A percentile compares a stretch with the other conserved stretches of the same genome.
Evolutionary conservation across 2,329 filamentous ascomycete species (phyloP).

Genomic region (Thielaviopsis ethacetica): DNA sequence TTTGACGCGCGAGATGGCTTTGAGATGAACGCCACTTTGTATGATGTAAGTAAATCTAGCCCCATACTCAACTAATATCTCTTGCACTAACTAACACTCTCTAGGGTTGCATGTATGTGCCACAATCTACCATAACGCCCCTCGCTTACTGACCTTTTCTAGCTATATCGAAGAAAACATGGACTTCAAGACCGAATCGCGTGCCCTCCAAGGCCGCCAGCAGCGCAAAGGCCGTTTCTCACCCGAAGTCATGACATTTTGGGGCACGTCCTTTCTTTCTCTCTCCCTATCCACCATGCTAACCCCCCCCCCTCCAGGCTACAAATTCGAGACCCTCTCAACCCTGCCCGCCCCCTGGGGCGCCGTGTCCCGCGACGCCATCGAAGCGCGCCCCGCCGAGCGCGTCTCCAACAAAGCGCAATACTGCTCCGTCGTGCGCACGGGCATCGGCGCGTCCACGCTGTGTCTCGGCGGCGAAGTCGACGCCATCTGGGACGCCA

Average conservation of each 20-base stretch:
- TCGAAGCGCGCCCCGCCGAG: conserved; percentile 56
- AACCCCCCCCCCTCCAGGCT: conserved; percentile 38
- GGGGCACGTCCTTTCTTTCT: conserved; percentile 41
- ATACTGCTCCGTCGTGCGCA: conserved; percentile 88
- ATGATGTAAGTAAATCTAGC: conserved; percentile 44
- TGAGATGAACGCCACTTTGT: conserved; percentile 87
- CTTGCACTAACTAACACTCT: not conserved
- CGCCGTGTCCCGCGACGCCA: conserved; percentile 54
- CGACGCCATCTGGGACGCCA: conserved; percentile 79
- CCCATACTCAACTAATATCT: too few species aligned
- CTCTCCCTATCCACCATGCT: not conserved
- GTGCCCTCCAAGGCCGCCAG: conserved; percentile 34
- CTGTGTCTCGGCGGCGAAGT: conserved; percentile 86
- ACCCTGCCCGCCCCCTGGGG: conserved; percentile 62
- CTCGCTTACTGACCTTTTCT: not conserved
- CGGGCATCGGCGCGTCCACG: conserved; percentile 59
- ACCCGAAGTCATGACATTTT: conserved; percentile 77
- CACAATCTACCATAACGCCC: not conserved
- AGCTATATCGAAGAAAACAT: conserved; percentile 93
- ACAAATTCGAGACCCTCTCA: conserved; percentile 86
- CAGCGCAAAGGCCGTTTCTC: conserved; percentile 30
- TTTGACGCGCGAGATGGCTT: conserved; percentile 77
- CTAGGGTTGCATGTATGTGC: conserved; percentile 37
- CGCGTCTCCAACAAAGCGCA: conserved; percentile 80
- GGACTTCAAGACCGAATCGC: conserved; percentile 47